phyloP scores from a whole-genome alignment of 2,329 filamentous ascomycete species.

The Diplodia mutila region DNA sequence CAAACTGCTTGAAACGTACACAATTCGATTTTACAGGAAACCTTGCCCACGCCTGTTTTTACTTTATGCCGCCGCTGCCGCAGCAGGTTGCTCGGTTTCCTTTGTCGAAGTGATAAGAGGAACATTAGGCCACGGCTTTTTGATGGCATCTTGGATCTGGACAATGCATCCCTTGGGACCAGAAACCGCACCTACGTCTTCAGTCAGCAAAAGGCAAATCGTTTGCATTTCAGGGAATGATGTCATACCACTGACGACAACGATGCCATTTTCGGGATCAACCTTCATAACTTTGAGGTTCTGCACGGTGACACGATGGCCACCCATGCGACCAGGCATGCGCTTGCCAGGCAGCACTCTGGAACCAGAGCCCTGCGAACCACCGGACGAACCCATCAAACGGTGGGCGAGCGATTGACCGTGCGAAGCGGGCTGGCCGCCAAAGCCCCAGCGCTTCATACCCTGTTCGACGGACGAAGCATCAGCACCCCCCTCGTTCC shows the following conservation, averaged over 20 bases:
- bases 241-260: conserved; percentile 77
- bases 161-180: conserved; percentile 88
- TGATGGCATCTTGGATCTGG: conserved; percentile 85
- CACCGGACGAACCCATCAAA: conserved; percentile 86
- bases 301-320: conserved; percentile 84
- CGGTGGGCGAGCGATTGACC: conserved; percentile 95
- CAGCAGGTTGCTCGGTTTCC: not conserved
- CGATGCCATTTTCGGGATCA: conserved; percentile 81
- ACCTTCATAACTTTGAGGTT: conserved; percentile 89
- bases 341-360: conserved; percentile 94
- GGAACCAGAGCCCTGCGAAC: conserved; percentile 88
- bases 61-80: conserved; percentile 26
- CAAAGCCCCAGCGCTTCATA: conserved; percentile 95
- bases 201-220: not conserved
- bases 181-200: conserved; percentile 65
- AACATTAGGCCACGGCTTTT: conserved; percentile 71
- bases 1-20: not conserved
- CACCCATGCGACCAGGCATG: conserved; percentile 97
- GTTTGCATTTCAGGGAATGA: not conserved
- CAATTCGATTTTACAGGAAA: not conserved
- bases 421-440: conserved; percentile 87
- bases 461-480: conserved; percentile 50
- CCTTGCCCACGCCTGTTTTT: not conserved
- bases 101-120: not conserved
- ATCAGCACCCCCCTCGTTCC: not conserved